Percentiles rank a stretch among this genome's conserved stretches.
These are phyloP conservation scores for Teratosphaeria viscida DNA, from an alignment of 2,329 filamentous ascomycete genomes.

Conservation along the genomic window DNA sequence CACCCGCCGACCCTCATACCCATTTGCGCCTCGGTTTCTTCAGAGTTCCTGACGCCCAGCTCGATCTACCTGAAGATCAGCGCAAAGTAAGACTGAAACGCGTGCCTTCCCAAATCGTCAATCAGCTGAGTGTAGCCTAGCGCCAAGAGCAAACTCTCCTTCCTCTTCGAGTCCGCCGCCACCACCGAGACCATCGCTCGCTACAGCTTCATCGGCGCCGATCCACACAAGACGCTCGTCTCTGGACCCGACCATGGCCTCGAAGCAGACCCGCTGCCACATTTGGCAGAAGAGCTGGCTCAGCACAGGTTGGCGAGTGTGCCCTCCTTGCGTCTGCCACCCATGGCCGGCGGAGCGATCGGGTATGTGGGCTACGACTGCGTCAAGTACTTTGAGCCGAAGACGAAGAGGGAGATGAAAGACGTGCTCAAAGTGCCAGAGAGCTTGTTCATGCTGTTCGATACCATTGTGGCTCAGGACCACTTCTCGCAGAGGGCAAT, in stretches of 20 bases:
- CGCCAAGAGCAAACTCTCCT: constrained; percentile 66
- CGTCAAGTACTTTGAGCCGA: constrained; percentile 94
- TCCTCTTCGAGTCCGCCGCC: constrained; percentile 90
- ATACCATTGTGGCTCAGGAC: constrained; percentile 89
- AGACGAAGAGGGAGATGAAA: constrained; percentile 73
- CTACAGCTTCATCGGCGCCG: constrained; percentile 89
- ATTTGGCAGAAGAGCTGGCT: constrained; percentile 69
- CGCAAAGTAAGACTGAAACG: constrained; percentile 46
- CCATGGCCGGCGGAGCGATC: constrained; percentile 82
- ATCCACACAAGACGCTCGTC: constrained; percentile 66
- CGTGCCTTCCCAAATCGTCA: not conserved
- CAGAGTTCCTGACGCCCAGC: constrained; percentile 90
- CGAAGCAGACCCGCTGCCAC: constrained; percentile 71
- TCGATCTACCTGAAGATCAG: constrained; percentile 88
- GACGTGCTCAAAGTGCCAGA: constrained; percentile 85
- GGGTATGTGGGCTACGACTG: constrained; percentile 98
- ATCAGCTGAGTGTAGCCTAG: constrained; percentile 21
- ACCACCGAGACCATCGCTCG: constrained; percentile 83
- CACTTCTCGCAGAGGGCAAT: constrained; percentile 89
- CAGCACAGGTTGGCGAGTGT: constrained; percentile 72
- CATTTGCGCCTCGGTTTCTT: constrained; percentile 72
- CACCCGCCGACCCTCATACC: constrained; percentile 69
- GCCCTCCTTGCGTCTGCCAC: constrained; percentile 71
- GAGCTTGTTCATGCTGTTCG: constrained; percentile 92
- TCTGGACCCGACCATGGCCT: constrained; percentile 82